phyloP scores from a whole-genome alignment of 768 basidiomycete genomes.

The Auricularia sp. region DNA sequence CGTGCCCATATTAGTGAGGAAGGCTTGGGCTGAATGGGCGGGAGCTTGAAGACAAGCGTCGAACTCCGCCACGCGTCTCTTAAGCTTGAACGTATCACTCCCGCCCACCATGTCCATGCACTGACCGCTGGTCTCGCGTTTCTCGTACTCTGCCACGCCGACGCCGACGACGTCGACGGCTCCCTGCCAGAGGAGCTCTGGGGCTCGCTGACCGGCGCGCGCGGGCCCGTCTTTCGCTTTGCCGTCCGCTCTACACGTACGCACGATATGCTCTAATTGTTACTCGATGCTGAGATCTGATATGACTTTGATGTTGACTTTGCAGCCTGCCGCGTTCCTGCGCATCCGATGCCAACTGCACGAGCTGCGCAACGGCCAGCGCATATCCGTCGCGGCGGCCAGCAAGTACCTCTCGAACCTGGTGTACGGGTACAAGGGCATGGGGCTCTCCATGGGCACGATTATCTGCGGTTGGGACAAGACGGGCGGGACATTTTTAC shows the following conservation, averaged over 20 bases:
- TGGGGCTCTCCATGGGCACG: conserved; percentile 97
- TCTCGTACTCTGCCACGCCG: conserved; percentile 11
- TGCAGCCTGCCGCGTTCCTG: conserved; percentile 83
- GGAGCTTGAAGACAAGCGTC: too few species aligned
- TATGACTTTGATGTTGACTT: conserved; percentile 1
- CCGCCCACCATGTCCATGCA: conserved; percentile 42
- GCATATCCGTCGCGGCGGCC: conserved; percentile 96
- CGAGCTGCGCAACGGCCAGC: conserved; percentile 90
- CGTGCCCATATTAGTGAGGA: too few species aligned
- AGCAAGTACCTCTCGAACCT: conserved; percentile 96
- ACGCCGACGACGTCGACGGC: conserved; percentile 47
- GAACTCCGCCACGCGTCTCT: background rate
- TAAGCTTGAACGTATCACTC: background rate
- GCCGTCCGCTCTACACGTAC: conserved; percentile 67
- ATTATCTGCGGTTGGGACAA: conserved; percentile 99
- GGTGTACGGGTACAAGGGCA: conserved; percentile 96
- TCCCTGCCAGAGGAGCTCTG: conserved; percentile 59
- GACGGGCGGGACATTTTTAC: conserved; percentile 29
- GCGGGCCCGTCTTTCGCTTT: conserved; percentile 65
- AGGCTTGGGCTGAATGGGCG: too few species aligned
- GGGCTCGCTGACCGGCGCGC: conserved; percentile 79
- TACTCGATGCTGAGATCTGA: background rate
- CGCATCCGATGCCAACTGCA: conserved; percentile 96
- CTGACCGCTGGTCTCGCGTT: conserved; percentile 47
- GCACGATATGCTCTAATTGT: conserved; percentile 18